Conservation (phyloP, 2,329 filamentous ascomycete species). For the Phyllosticta citrichinensis region DNA sequence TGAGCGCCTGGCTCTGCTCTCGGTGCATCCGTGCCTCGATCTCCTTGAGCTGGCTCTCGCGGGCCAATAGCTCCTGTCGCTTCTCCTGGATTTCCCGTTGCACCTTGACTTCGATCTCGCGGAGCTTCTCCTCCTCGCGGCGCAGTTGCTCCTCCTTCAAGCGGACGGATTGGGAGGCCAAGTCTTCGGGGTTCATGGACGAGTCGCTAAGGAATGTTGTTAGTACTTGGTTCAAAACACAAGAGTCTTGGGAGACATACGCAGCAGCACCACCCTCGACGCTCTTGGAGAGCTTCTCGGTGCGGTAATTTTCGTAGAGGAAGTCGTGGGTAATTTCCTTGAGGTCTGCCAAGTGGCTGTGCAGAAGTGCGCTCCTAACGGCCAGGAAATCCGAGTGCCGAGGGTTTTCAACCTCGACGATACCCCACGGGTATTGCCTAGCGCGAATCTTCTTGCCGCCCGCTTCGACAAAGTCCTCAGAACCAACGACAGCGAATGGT, state of each 20-base stretch:
- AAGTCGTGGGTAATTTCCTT: slow-evolving; percentile 99
- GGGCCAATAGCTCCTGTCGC: slow-evolving; percentile 92
- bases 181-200: slow-evolving; percentile 95
- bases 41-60: slow-evolving; percentile 96
- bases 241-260: slow-evolving; percentile 48
- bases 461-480: slow-evolving; percentile 90
- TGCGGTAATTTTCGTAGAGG: slow-evolving; percentile 99
- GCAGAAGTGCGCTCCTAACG: slow-evolving; percentile 88
- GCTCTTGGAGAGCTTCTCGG: slow-evolving; percentile 99
- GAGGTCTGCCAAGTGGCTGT: slow-evolving; percentile 94
- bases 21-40: slow-evolving; percentile 96
- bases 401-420: slow-evolving; percentile 98
- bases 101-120: slow-evolving; percentile 98
- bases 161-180: slow-evolving; percentile 92
- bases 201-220: slow-evolving; percentile 47
- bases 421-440: slow-evolving; percentile 97
- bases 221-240: slow-evolving; percentile 16
- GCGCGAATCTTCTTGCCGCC: slow-evolving; percentile 86
- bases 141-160: slow-evolving; percentile 99
- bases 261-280: slow-evolving; percentile 81
- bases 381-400: slow-evolving; percentile 97
- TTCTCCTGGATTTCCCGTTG: slow-evolving; percentile 99
- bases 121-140: slow-evolving; percentile 98
- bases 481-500: slow-evolving; percentile 98
- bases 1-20: slow-evolving; percentile 50